Evolutionary conservation across 140 eudicot species (phyloP).

Genomic region (Erigeron philadelphicus): DNA sequence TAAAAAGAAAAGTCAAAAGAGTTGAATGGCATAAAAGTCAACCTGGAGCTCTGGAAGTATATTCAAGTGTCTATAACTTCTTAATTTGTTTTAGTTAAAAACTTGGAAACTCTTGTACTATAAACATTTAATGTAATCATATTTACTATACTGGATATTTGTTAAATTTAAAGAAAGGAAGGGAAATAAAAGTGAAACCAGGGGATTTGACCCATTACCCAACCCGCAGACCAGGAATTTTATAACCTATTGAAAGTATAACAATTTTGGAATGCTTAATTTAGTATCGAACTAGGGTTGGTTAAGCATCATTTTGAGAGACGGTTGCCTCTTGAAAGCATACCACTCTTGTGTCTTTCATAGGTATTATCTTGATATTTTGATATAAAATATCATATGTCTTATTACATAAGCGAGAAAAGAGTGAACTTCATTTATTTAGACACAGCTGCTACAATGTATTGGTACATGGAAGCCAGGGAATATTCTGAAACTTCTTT

Average conservation of each 20-base stretch:
- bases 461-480: not conserved
- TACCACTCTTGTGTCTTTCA: not conserved
- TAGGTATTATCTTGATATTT: not conserved
- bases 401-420: not conserved
- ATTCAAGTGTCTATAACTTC: not conserved
- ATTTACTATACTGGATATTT: not conserved
- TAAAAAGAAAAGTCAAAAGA: not conserved
- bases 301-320: no score
- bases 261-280: not conserved
- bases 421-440: not conserved
- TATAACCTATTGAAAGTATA: not conserved
- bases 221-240: not conserved
- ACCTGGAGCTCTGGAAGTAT: not conserved
- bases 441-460: not conserved
- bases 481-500: not conserved
- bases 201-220: not conserved
- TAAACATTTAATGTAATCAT: not conserved
- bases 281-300: no score
- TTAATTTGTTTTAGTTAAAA: not conserved
- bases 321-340: not conserved
- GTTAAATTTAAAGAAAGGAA: not conserved
- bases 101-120: not conserved
- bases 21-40: not conserved
- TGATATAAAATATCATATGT: not conserved
- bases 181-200: not conserved